Evolutionary conservation across 2,329 filamentous ascomycete genomes (phyloP).

Genomic region (Fusarium agapanthi): DNA sequence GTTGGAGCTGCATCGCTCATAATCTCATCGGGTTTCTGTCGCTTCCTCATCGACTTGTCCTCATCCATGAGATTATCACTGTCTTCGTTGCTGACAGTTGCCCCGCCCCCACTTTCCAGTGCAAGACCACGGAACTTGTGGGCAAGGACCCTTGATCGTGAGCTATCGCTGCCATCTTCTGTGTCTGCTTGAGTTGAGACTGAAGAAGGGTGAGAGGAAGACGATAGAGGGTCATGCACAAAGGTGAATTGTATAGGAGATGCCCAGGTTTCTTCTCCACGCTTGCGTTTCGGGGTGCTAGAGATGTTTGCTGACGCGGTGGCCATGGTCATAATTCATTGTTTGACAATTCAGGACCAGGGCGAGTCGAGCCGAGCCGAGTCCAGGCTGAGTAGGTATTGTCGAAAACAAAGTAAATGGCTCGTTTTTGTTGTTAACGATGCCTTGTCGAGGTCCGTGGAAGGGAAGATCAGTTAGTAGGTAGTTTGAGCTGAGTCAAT

Average conservation of each 20-base stretch:
- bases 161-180: slow-evolving; percentile 61
- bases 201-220: slow-evolving; percentile 40
- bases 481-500: not conserved
- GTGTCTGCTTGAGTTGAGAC: slow-evolving; percentile 28
- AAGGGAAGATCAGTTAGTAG: not conserved
- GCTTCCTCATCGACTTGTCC: slow-evolving; percentile 48
- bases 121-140: slow-evolving; percentile 62
- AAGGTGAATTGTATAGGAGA: slow-evolving; percentile 58
- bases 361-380: not conserved
- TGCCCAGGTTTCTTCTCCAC: slow-evolving; percentile 48
- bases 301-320: slow-evolving; percentile 44
- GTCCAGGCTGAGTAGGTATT: not conserved
- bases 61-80: slow-evolving; percentile 42
- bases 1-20: slow-evolving; percentile 42
- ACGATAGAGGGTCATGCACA: slow-evolving; percentile 52
- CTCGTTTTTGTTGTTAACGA: not conserved
- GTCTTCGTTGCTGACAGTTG: slow-evolving; percentile 39
- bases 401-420: not conserved
- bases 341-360: slow-evolving; percentile 1
- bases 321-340: slow-evolving; percentile 39
- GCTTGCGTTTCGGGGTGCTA: slow-evolving; percentile 58
- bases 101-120: slow-evolving; percentile 59
- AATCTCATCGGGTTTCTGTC: slow-evolving; percentile 46
- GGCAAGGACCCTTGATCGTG: slow-evolving; percentile 58
- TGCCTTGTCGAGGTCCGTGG: slow-evolving; percentile 2